Evolutionary conservation across 2,329 filamentous ascomycete genomes (phyloP).

Genomic region (Neophaeococcomyces aloes): DNA sequence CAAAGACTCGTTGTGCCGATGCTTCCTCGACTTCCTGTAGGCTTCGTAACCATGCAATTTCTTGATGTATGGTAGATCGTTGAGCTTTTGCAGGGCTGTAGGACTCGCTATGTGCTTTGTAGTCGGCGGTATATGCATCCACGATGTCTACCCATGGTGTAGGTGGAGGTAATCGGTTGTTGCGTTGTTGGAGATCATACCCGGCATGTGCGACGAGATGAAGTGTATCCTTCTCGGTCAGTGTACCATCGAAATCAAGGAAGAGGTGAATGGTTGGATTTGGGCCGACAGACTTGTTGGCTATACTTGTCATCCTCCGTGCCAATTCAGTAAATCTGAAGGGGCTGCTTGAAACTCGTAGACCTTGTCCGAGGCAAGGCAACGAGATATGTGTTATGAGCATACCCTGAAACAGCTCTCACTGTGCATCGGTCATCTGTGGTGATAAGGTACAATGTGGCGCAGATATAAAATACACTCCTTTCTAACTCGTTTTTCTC

Average conservation of each 20-base stretch:
- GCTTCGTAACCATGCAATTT: slow-evolving; percentile 5
- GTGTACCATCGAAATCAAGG: slow-evolving; percentile 7
- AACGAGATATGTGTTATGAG: too few relatives aligned
- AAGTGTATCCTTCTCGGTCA: slow-evolving; percentile 6
- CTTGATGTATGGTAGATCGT: not conserved
- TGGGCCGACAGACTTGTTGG: too few relatives aligned
- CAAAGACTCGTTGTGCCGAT: not conserved
- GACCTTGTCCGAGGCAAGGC: too few relatives aligned
- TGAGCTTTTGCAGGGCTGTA: not conserved
- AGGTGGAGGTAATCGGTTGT: not conserved
- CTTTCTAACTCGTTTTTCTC: too few relatives aligned
- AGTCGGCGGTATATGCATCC: slow-evolving; percentile 5
- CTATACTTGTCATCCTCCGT: too few relatives aligned
- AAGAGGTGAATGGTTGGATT: not conserved
- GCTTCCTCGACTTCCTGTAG: not conserved
- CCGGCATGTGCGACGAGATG: slow-evolving; percentile 2
- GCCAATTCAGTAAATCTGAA: too few relatives aligned
- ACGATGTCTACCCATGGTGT: slow-evolving; percentile 5
- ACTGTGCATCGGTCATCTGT: too few relatives aligned
- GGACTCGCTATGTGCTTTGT: not conserved
- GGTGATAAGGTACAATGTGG: too few relatives aligned
- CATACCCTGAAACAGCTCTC: too few relatives aligned
- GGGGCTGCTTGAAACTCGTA: too few relatives aligned
- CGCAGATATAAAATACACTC: too few relatives aligned
- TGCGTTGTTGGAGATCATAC: not conserved